Evolutionary conservation across 2,329 filamentous ascomycete genomes (phyloP).

Genomic region (Penicillium sp.): DNA sequence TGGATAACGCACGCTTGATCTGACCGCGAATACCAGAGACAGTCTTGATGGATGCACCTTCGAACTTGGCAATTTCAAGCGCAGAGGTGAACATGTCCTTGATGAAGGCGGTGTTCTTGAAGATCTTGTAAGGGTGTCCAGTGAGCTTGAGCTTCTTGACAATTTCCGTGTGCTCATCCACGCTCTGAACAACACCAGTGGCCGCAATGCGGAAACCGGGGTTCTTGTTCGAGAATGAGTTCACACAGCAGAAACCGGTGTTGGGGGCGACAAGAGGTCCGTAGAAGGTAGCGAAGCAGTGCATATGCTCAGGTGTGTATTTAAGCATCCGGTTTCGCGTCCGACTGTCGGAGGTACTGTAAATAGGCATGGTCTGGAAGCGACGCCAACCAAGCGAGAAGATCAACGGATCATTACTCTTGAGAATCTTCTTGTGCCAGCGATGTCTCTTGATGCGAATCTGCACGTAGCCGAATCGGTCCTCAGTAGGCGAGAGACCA

Average conservation of each 20-base stretch:
- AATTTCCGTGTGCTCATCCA: constrained; percentile 94
- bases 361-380: constrained; percentile 89
- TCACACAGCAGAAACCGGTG: constrained; percentile 91
- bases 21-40: constrained; percentile 94
- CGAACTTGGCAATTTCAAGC: constrained; percentile 96
- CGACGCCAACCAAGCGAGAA: constrained; percentile 95
- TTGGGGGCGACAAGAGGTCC: constrained; percentile 93
- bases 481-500: constrained; percentile 88
- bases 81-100: constrained; percentile 96
- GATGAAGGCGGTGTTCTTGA: constrained; percentile 98
- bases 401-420: constrained; percentile 95
- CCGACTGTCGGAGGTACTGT: constrained; percentile 91
- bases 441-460: constrained; percentile 94
- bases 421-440: constrained; percentile 99
- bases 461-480: constrained; percentile 93
- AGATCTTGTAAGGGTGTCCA: constrained; percentile 92
- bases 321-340: constrained; percentile 97
- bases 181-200: constrained; percentile 87
- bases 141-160: constrained; percentile 99
- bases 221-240: constrained; percentile 79
- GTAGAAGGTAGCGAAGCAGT: constrained; percentile 95
- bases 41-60: constrained; percentile 92
- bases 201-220: constrained; percentile 93
- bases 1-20: constrained; percentile 91
- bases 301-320: constrained; percentile 99